phyloP scores from a whole-genome alignment of 306 rosid genomes.

The Cucurbita argyrosperma region DNA sequence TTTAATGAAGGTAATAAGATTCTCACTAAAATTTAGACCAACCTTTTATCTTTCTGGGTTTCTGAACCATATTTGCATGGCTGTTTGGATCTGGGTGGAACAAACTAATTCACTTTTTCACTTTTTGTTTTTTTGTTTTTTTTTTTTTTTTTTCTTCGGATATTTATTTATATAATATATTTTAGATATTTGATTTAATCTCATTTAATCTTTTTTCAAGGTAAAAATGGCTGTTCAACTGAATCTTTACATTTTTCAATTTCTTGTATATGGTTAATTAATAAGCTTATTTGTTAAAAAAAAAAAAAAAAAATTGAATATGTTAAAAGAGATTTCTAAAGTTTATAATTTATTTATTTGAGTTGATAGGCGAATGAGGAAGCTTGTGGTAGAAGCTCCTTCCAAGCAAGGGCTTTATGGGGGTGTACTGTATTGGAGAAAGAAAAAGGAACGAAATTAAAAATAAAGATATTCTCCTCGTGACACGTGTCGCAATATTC shows the following conservation, averaged over 20 bases:
- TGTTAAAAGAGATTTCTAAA: too few relatives aligned
- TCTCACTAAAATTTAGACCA: conserved; percentile 35
- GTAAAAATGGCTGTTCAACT: too few relatives aligned
- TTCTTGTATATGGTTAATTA: too few relatives aligned
- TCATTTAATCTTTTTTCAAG: too few relatives aligned
- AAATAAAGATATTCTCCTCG: conserved; percentile 29
- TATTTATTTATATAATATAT: too few relatives aligned
- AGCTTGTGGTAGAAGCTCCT: conserved; percentile 42
- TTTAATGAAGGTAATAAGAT: conserved; percentile 98
- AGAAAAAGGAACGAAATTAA: not conserved
- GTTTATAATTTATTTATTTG: not conserved
- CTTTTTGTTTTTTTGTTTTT: not conserved
- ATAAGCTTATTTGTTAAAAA: too few relatives aligned
- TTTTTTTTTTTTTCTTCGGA: too few relatives aligned
- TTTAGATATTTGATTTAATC: too few relatives aligned
- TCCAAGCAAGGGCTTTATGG: conserved; percentile 69
- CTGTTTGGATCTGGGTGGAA: not conserved
- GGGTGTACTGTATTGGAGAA: conserved; percentile 4
- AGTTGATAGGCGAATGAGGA: not conserved
- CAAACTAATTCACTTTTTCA: not conserved
- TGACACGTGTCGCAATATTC: conserved; percentile 56
- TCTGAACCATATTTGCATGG: not conserved
- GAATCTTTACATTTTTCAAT: too few relatives aligned
- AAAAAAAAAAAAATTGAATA: too few relatives aligned
- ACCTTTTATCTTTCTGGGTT: conserved; percentile 4